Evolutionary conservation across 1,284 basidiomycete genomes (phyloP).

Genomic region (Ganoderma multipileum): DNA sequence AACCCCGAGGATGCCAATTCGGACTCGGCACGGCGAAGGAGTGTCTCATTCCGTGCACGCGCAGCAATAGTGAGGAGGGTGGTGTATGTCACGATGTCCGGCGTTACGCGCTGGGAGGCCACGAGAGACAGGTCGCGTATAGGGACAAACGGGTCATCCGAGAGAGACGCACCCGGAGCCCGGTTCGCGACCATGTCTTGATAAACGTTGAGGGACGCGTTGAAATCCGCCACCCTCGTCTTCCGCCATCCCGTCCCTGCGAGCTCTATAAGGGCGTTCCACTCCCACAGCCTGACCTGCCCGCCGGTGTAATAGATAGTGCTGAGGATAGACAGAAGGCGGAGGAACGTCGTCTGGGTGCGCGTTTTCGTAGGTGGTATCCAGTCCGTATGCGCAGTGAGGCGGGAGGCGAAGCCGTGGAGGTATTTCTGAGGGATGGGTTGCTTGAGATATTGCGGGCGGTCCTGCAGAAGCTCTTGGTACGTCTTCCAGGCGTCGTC

Average conservation of each 20-base stretch:
- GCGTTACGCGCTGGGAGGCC: conserved; percentile 37
- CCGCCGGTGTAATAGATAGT: conserved; percentile 60
- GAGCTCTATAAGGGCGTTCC: conserved; percentile 75
- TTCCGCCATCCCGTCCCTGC: conserved; percentile 72
- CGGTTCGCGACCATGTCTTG: conserved; percentile 58
- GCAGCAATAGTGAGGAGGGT: conserved; percentile 70
- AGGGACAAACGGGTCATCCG: conserved; percentile 19
- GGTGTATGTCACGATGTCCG: conserved; percentile 74
- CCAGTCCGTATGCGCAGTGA: conserved; percentile 43
- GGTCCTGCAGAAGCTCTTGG: conserved; percentile 46
- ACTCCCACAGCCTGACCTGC: conserved; percentile 63
- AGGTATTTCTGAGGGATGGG: conserved; percentile 49
- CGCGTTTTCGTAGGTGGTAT: conserved; percentile 49
- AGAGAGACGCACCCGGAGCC: conserved; percentile 51
- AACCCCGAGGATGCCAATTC: conserved; percentile 61
- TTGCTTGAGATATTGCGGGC: conserved; percentile 21
- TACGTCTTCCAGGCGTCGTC: conserved; percentile 69
- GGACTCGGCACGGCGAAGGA: conserved; percentile 56
- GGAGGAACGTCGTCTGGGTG: conserved; percentile 64
- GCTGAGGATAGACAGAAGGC: conserved; percentile 67
- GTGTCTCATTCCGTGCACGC: conserved; percentile 51
- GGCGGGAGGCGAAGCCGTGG: conserved; percentile 63
- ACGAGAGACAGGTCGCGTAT: conserved; percentile 11
- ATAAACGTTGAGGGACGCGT: conserved; percentile 64
- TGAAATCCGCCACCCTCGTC: conserved; percentile 61